Evolutionary conservation across 2,329 filamentous ascomycete species (phyloP), one percentile per base, ranked within the genome.

Genomic region (Pezicula carpinea): DNA sequence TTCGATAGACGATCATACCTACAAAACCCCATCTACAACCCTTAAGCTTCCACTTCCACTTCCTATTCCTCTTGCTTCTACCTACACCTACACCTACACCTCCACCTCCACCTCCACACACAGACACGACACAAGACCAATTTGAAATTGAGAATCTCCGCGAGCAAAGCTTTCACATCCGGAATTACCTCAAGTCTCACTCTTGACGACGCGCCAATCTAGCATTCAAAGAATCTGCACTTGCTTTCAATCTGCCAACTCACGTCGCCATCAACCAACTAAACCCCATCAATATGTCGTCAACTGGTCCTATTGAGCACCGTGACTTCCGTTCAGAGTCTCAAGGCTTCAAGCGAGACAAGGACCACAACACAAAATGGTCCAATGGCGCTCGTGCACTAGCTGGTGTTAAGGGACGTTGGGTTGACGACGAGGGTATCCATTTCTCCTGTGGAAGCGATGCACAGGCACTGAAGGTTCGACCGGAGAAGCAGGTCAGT

Each of bases 281-380:
- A 29, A 29, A 29, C 6, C 13, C 26, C 13, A 4, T 11, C 26
- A 29, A 10, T 11, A 29, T 29, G 26, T 29, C 26, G 10, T 29
- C 26, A 29, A 29, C 6, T 11, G 8, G 26, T 43, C 49, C 58
- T 4, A 7, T 59, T 22, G 51, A 57, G 35, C 51, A 49, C 41
- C 52, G 55, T 31, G 61, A 64, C 49, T 57, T 64, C 46, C 60
- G 62, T n/a, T 61, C 60, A 10, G 50, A 50, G 5, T 49, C 54
- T 18, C 47, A 54, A 14, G 38, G 45, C 17, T 63, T 52, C 53
- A 64, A 64, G 51, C 59, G 61, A 35, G 58, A 61, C 38, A 62
- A 58, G 36, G 59, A 64, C 40, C 53, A 60, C 23, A 44, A 38
- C 43, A 38, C 51, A 46, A 64, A 64, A 48, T 64, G 60, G 62